These are phyloP conservation scores for Aspergillus melleus DNA, from an alignment of 2,329 filamentous ascomycete species.

Conservation along the genomic window DNA sequence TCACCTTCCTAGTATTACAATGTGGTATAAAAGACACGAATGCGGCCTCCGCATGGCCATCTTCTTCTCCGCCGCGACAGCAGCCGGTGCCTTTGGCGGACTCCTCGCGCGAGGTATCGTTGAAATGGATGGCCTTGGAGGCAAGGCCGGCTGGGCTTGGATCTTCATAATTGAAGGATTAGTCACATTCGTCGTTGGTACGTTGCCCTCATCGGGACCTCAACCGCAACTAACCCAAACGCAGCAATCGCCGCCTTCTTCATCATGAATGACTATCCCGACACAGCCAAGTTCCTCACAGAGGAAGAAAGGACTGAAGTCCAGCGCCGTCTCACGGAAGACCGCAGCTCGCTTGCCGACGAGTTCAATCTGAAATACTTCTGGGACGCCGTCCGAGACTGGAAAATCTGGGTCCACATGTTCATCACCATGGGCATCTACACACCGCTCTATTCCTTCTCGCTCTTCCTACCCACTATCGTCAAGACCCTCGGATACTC, in stretches of 20 bases:
- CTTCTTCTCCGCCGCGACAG: conserved; percentile 15
- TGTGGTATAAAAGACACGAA: conserved; percentile 14
- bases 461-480: conserved; percentile 14
- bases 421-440: neutral
- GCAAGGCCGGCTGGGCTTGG: conserved; percentile 8
- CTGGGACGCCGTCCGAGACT: neutral
- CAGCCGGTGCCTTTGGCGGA: conserved; percentile 15
- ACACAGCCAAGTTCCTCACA: conserved; percentile 13
- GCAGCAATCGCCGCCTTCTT: conserved; percentile 11
- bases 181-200: conserved; percentile 9
- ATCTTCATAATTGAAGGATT: conserved; percentile 16
- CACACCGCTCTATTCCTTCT: conserved; percentile 10
- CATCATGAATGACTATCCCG: conserved; percentile 16
- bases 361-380: conserved; percentile 10
- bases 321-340: conserved; percentile 5
- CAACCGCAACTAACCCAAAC: neutral
- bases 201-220: neutral
- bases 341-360: conserved; percentile 10
- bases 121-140: conserved; percentile 6
- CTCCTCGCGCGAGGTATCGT: conserved; percentile 11
- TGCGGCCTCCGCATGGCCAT: conserved; percentile 15
- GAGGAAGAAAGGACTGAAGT: conserved; percentile 6
- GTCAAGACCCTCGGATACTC: conserved; percentile 11
- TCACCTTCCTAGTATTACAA: neutral
- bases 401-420: conserved; percentile 1